Conservation (phyloP, 108 stramenopile genomes). For the Cylindrotheca closterium region DNA sequence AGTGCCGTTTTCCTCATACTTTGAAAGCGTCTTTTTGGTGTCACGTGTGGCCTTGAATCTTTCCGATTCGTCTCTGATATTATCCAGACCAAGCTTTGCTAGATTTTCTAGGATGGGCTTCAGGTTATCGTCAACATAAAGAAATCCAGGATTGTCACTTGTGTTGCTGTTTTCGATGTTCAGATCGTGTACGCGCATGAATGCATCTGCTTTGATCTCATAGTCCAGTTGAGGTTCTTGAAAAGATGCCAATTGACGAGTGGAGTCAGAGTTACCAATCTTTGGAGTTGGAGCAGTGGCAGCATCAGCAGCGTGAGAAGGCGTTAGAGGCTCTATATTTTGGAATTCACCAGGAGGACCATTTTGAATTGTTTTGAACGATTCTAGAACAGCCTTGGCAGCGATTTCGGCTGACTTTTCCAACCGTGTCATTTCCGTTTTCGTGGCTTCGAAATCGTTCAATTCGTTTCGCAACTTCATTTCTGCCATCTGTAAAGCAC, state of each 20-base stretch:
- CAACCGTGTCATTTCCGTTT: slow-evolving; percentile 8
- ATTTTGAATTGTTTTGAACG: slow-evolving; percentile 12
- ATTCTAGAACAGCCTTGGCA: slow-evolving; percentile 1
- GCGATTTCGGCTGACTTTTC: slow-evolving; percentile 6
- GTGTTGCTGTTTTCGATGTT: neutral
- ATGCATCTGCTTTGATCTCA: slow-evolving; percentile 9
- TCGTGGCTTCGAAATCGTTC: slow-evolving; percentile 5
- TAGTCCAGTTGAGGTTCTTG: slow-evolving; percentile 1
- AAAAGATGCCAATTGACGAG: slow-evolving; percentile 4
- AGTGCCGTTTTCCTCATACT: slow-evolving; percentile 3
- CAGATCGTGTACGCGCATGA: slow-evolving; percentile 29
- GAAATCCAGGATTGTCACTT: slow-evolving; percentile 1
- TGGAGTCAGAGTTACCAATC: neutral
- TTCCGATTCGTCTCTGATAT: slow-evolving; percentile 59
- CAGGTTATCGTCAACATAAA: slow-evolving; percentile 18
- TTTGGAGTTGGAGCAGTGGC: neutral
- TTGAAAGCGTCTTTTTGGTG: slow-evolving; percentile 41
- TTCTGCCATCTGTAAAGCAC: slow-evolving; percentile 5
- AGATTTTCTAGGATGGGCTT: slow-evolving; percentile 39
- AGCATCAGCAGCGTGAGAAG: neutral
- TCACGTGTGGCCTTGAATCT: slow-evolving; percentile 53
- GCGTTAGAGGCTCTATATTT: neutral
- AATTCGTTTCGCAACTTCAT: slow-evolving; percentile 6
- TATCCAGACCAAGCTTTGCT: slow-evolving; percentile 39
- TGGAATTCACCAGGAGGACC: neutral